Evolutionary conservation across 306 rosid genomes (phyloP), one percentile per base, ranked within the genome.

Genomic region (Rubus idaeus): DNA sequence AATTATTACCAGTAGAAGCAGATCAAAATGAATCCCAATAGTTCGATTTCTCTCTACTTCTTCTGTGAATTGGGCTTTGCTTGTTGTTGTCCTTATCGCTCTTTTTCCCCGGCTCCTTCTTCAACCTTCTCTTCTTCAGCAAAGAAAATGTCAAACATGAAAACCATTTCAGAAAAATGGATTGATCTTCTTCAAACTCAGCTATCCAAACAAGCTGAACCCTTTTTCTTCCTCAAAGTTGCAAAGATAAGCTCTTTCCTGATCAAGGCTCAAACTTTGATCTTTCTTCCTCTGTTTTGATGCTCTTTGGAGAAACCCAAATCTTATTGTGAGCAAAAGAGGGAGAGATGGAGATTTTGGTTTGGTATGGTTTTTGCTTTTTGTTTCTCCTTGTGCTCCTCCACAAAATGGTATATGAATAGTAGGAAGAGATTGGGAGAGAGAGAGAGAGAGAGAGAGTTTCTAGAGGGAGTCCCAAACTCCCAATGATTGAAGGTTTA

Each of bases 71-170:
- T 77, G 85, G 87, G 75, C 78, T 69, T 71, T 66, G 68, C 69
- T 7, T 52, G n/a, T 47, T 14, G 30, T 49, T 45, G 6, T 9
- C 62, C 9, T 73, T 92, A 91, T 87, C 96, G 82, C 85, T 91
- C 98, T 37, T 89, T 92, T 76, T 91, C 95, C 96, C 98, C 86
- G 84, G 90, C 89, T 76, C 98, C 98, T 82, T 93, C 98, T 70
- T 87, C 93, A 11, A 80, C 76, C 72, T 87, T 89, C 68, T 86
- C 92, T 84, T 84, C 82, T 79, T 81, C 84, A 30, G 82, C 74
- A 72, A 80, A 60, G 75, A 80, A 81, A 82, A 83, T 78, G 89
- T 83, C 91, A 82, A 71, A 68, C 96, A 85, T 90, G 78, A 88
- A 89, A 90, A 91, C 86, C 97, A 91, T 90, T 90, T 86, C 87